Conservation (phyloP, 805 yeast genomes). For the Debaryomyces prosopidis region DNA sequence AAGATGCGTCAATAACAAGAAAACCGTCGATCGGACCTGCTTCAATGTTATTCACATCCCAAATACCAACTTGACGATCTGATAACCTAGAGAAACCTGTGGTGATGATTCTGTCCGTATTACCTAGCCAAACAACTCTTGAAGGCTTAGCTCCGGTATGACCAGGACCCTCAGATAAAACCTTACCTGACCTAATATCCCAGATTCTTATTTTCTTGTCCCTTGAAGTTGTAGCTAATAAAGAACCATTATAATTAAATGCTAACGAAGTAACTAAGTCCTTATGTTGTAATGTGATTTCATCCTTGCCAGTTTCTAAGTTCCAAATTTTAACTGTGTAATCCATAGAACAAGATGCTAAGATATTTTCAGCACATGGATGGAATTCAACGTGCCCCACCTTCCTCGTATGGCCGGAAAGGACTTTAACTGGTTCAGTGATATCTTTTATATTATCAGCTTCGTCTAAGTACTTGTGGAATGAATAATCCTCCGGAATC, state of each 20-base stretch:
- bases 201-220: conserved; percentile 89
- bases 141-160: conserved; percentile 92
- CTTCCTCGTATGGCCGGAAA: conserved; percentile 87
- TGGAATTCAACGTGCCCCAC: conserved; percentile 91
- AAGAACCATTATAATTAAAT: conserved; percentile 86
- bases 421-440: conserved; percentile 60
- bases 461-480: conserved; percentile 55
- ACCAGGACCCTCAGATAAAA: conserved; percentile 82
- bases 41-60: conserved; percentile 77
- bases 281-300: conserved; percentile 75
- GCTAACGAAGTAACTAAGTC: conserved; percentile 92
- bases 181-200: conserved; percentile 77
- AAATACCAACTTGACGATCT: conserved; percentile 92
- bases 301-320: conserved; percentile 68
- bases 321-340: conserved; percentile 93
- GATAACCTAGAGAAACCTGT: conserved; percentile 93
- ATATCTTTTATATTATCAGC: conserved; percentile 66
- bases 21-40: conserved; percentile 91
- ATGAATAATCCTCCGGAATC: conserved; percentile 79
- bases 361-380: conserved; percentile 82
- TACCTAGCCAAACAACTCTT: conserved; percentile 89
- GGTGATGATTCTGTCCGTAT: conserved; percentile 79
- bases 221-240: conserved; percentile 84
- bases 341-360: conserved; percentile 90
- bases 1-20: conserved; percentile 79